phyloP scores from a whole-genome alignment of 352 stramenopile species.

The Phytophthora brassicae region DNA sequence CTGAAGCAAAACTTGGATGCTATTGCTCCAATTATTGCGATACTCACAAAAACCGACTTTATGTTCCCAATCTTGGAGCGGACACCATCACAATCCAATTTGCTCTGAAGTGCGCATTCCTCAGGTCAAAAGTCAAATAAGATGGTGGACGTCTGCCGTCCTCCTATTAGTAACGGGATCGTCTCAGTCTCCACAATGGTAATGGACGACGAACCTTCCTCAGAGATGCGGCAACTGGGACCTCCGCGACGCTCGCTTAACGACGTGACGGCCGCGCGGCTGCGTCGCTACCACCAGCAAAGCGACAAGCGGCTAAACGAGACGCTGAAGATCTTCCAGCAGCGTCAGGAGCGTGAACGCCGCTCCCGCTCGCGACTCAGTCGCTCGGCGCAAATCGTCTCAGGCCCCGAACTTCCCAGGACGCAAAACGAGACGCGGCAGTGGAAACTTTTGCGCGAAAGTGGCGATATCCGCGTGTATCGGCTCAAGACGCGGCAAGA shows the following conservation, averaged over 20 bases:
- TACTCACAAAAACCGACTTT: constrained; percentile 20
- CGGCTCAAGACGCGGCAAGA: constrained; percentile 43
- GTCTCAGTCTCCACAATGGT: constrained; percentile 36
- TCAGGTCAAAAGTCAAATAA: not conserved
- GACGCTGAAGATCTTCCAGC: constrained; percentile 47
- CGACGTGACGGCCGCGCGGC: constrained; percentile 42
- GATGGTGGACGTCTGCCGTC: constrained; percentile 23
- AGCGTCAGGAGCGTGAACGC: constrained; percentile 47
- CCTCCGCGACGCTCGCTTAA: constrained; percentile 24
- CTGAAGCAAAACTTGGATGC: constrained; percentile 17
- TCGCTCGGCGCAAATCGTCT: constrained; percentile 15
- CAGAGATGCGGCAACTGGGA: not conserved
- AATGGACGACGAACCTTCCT: constrained; percentile 32
- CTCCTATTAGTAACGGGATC: constrained; percentile 30
- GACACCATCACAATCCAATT: constrained; percentile 32
- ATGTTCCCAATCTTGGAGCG: constrained; percentile 5
- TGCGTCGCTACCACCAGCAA: constrained; percentile 53
- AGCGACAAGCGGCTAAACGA: constrained; percentile 46
- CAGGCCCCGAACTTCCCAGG: constrained; percentile 7
- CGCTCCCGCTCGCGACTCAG: constrained; percentile 12
- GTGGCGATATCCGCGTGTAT: constrained; percentile 64
- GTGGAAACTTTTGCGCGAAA: constrained; percentile 72
- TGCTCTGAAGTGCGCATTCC: constrained; percentile 1
- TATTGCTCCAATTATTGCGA: constrained; percentile 14
- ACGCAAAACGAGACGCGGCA: constrained; percentile 32